These are phyloP conservation scores for Castanopsis chinensis DNA, from an alignment of 306 rosid species.

Conservation along the genomic window DNA sequence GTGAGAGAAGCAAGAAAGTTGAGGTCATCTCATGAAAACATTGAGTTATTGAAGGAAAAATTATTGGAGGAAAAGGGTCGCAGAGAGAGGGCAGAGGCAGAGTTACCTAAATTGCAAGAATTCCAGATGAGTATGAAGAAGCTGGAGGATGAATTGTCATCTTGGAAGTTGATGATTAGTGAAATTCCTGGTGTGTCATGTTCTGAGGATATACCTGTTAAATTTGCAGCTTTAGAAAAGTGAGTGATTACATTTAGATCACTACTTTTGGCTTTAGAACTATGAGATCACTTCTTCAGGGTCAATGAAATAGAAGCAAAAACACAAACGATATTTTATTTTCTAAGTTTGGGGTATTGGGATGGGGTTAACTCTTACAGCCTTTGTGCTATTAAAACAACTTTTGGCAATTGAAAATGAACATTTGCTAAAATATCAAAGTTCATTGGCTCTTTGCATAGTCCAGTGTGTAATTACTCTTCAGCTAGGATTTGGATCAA, in stretches of 20 bases:
- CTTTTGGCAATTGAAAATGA: slow-evolving; percentile 3
- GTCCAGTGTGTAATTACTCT: background rate
- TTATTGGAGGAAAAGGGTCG: slow-evolving; percentile 69
- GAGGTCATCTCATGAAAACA: slow-evolving; percentile 65
- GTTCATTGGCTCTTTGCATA: background rate
- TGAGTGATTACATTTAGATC: slow-evolving; percentile 34
- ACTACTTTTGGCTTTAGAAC: slow-evolving; percentile 12
- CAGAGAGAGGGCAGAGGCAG: slow-evolving; percentile 73
- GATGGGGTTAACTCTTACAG: background rate
- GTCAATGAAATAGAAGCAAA: background rate
- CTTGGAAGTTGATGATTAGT: slow-evolving; percentile 53
- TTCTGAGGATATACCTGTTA: slow-evolving; percentile 71
- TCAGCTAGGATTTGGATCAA: background rate
- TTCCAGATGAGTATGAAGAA: slow-evolving; percentile 55
- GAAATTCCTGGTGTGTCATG: slow-evolving; percentile 78
- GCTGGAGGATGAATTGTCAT: slow-evolving; percentile 80
- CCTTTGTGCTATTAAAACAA: background rate
- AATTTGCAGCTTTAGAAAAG: slow-evolving; percentile 81
- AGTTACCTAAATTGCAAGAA: slow-evolving; percentile 72
- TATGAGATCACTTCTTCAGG: slow-evolving; percentile 5
- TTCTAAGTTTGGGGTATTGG: background rate
- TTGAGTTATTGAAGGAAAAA: slow-evolving; percentile 80
- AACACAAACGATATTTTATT: background rate
- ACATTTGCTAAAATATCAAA: background rate
- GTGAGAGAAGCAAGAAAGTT: slow-evolving; percentile 90